Percentiles rank a stretch among this genome's conserved stretches.
These are phyloP conservation scores for Fusarium veterinarium DNA, from an alignment of 2,329 filamentous ascomycete species.

Conservation along the genomic window DNA sequence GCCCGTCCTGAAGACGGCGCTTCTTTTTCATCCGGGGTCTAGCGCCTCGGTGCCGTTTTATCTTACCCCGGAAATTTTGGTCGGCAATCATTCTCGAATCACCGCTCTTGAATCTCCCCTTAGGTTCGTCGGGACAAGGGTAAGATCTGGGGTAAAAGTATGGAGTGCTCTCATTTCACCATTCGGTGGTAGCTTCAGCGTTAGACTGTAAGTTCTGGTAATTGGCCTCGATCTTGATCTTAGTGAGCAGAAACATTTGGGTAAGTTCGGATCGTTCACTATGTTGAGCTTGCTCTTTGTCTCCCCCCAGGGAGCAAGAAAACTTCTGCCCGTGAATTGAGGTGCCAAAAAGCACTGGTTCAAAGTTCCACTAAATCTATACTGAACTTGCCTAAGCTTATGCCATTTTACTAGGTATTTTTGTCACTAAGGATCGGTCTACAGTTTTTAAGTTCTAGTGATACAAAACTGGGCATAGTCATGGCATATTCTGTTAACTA, in stretches of 20 bases:
- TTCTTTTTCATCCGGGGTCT: conserved; percentile 8
- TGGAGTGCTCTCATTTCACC: background rate
- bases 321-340: no score
- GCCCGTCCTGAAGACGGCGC: background rate
- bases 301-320: no score
- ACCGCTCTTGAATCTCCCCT: background rate
- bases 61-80: conserved; percentile 35
- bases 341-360: no score
- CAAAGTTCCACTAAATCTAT: no score
- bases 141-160: conserved; percentile 24
- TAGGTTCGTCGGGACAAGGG: background rate
- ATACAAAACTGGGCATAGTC: no score
- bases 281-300: background rate
- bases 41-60: conserved; percentile 1
- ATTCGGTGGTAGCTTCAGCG: background rate
- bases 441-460: no score
- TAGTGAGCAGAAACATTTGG: background rate
- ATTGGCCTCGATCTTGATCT: no score
- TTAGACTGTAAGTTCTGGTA: background rate
- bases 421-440: no score
- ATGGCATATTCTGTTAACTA: no score
- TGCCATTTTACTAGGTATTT: no score
- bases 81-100: conserved; percentile 39
- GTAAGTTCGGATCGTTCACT: background rate
- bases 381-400: no score